Percentiles rank a stretch among this genome's conserved stretches.
phyloP scores from a whole-genome alignment of 176 grass and related monocot species.

The Carex parvula region DNA sequence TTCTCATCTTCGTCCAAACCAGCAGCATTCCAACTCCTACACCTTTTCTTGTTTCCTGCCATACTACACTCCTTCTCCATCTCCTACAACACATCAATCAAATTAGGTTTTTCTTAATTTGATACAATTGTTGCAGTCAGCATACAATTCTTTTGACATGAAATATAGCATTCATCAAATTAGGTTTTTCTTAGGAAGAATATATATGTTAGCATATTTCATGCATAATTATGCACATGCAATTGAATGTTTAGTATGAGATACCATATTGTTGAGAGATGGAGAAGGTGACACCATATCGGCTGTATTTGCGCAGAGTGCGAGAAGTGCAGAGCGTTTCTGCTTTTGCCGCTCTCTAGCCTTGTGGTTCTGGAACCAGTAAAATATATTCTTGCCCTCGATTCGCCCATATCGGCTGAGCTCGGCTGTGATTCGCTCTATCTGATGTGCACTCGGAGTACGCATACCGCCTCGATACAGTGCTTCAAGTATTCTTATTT shows the following conservation, averaged over 20 bases:
- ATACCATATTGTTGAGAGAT: neutral
- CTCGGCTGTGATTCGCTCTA: constrained; percentile 80
- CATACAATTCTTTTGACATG: neutral
- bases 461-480: constrained; percentile 80
- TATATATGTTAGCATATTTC: neutral
- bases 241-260: neutral
- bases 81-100: neutral
- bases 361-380: constrained; percentile 99
- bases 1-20: constrained; percentile 18
- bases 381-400: constrained; percentile 97
- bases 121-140: neutral
- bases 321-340: constrained; percentile 78
- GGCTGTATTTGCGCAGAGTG: constrained; percentile 42
- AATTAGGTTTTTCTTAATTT: neutral
- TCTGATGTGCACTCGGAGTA: constrained; percentile 73
- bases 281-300: constrained; percentile 19
- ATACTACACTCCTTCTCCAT: constrained; percentile 5
- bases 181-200: neutral
- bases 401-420: constrained; percentile 68
- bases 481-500: constrained; percentile 82
- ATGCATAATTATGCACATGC: too few relatives aligned
- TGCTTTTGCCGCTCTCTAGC: constrained; percentile 92
- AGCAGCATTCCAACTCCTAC: neutral
- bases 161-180: neutral
- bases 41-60: constrained; percentile 12